Conservation (phyloP, 352 stramenopile species). For the Globisporangium emineosum region DNA sequence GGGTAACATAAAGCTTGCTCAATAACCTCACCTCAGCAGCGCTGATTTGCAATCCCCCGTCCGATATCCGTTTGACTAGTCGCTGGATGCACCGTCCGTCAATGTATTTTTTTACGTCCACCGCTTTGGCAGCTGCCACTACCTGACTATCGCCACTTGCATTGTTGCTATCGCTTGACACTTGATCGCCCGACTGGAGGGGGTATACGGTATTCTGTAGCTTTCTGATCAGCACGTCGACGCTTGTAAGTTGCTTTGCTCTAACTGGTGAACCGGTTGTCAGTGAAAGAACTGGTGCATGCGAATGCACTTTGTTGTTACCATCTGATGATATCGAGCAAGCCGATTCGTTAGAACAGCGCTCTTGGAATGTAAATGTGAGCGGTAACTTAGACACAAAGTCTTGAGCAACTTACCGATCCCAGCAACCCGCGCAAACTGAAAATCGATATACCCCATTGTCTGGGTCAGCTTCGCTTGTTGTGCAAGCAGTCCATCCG, state of each 20-base stretch:
- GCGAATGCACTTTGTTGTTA: background rate
- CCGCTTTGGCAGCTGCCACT: constrained; percentile 5
- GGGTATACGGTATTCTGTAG: constrained; percentile 30
- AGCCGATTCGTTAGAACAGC: background rate
- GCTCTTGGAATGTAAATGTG: no score
- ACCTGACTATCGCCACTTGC: constrained; percentile 3
- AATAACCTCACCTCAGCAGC: constrained; percentile 26
- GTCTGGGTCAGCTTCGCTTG: constrained; percentile 41
- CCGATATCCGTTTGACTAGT: constrained; percentile 37
- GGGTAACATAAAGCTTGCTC: background rate
- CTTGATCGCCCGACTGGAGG: constrained; percentile 1
- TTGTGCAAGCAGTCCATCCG: constrained; percentile 41
- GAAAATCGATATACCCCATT: constrained; percentile 43
- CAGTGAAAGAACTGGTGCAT: background rate
- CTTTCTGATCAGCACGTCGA: constrained; percentile 28
- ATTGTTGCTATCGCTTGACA: background rate
- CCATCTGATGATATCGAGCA: constrained; percentile 1
- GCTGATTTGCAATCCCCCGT: constrained; percentile 32
- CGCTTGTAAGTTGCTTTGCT: constrained; percentile 15
- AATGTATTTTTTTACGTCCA: constrained; percentile 36
- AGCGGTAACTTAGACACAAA: background rate
- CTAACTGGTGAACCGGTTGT: background rate
- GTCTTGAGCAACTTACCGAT: constrained; percentile 15
- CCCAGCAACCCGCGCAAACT: constrained; percentile 24
- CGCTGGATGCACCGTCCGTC: constrained; percentile 39